Base-by-base conservation (phyloP, 352 stramenopile genomes). In the Globisporangium polare region DNA sequence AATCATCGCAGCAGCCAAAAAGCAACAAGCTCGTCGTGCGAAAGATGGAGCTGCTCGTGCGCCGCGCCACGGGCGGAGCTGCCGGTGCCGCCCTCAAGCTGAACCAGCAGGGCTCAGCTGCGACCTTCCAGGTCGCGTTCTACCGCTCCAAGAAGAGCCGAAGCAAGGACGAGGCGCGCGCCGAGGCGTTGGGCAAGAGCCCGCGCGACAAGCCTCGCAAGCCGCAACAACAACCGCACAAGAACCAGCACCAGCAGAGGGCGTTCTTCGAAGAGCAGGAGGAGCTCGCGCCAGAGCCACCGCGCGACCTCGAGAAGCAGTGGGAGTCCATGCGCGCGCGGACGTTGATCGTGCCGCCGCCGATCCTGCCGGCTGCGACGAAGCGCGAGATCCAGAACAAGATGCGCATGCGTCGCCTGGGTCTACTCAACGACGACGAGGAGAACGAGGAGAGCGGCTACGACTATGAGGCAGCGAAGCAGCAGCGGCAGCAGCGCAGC, bases 311-410 rank as follows among this genome's bases (percentile, higher is more conserved):
- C 41, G 69, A 86, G 33, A 63, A 69, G 49, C 63, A 83, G 33
- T 86, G 77, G 77, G 61, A 58, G n/a, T 62, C 49, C 18, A 78
- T 86, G 75, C 77, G 77, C 33, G 47, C 53, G 43, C 66, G 75
- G 15, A 72, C 77, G 13, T 55, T 66, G 45, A 31, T 68, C 9
- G 60, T 78, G 47, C 74, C 69, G 2, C 68, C 73, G 6, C 72
- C 71, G 13, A 65, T 82, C 20, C 55, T 84, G n/a, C 66, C 77
- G 6, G 60, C 57, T 22, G 62, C 70, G 5, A 74, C 71, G 24
- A 73, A 74, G 51, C 75, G 77, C 29, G 72, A 79, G 57, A 78
- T 86, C 49, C 65, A 83, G 67, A 86, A 86, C 73, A 82, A 76
- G 58, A 69, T 75, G 46, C 78, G 78, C 27, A 88, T 88, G 78